Evolutionary conservation across 1,284 basidiomycete species (phyloP).

Genomic region (Takashimella tepidaria): DNA sequence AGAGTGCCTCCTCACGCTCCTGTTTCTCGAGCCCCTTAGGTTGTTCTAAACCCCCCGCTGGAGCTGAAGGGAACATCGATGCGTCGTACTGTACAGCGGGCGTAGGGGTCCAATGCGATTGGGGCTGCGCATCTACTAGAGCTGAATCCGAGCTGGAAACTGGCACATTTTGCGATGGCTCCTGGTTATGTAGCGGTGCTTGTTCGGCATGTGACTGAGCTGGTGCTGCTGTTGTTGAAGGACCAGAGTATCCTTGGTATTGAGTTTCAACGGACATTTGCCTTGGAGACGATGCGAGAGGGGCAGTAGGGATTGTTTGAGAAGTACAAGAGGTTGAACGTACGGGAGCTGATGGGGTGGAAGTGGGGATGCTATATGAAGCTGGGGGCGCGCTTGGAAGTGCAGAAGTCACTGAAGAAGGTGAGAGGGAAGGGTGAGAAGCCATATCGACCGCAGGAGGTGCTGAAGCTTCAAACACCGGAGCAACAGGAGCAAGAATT

Average conservation of each 20-base stretch:
- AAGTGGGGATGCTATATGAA: slow-evolving; percentile 15
- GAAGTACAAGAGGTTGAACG: slow-evolving; percentile 6
- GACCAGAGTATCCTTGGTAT: slow-evolving; percentile 25
- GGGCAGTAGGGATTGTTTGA: not conserved
- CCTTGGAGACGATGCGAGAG: slow-evolving; percentile 7
- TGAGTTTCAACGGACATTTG: slow-evolving; percentile 14
- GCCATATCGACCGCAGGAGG: slow-evolving; percentile 26
- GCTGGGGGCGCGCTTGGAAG: slow-evolving; percentile 21
- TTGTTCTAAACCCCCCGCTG: slow-evolving; percentile 50
- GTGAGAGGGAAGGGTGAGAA: slow-evolving; percentile 23
- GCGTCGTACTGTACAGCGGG: not conserved
- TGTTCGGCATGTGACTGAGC: slow-evolving; percentile 10
- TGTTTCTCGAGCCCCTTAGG: slow-evolving; percentile 59
- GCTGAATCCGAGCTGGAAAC: too few relatives aligned
- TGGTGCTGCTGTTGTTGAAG: slow-evolving; percentile 30
- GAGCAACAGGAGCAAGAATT: not conserved
- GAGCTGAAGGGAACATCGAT: slow-evolving; percentile 60
- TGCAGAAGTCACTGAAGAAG: slow-evolving; percentile 30
- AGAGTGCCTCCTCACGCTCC: slow-evolving; percentile 72
- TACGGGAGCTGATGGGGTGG: slow-evolving; percentile 5
- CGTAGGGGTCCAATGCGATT: too few relatives aligned
- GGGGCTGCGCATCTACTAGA: not conserved
- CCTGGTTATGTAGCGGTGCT: slow-evolving; percentile 5
- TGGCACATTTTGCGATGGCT: not conserved
- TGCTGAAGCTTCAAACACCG: slow-evolving; percentile 14